phyloP scores from a whole-genome alignment of 352 stramenopile species.

The Halophytophthora polymorphica region DNA sequence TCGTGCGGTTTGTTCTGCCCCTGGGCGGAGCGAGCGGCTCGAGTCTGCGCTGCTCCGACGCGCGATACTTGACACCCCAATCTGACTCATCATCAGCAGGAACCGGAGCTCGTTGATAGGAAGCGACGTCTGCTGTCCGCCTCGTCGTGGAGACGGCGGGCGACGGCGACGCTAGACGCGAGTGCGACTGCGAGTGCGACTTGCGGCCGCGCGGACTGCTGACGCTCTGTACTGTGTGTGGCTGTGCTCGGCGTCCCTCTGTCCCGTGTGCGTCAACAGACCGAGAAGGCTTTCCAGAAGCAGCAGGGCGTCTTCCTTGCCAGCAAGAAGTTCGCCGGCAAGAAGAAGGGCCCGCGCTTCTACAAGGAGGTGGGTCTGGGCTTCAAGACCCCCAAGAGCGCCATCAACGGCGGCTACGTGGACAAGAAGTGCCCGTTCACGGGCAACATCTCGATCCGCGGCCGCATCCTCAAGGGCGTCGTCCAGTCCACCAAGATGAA shows the following conservation, averaged over 20 bases:
- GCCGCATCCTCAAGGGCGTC: conserved; percentile 97
- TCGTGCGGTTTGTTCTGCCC: too few relatives aligned
- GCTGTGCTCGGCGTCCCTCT: too few relatives aligned
- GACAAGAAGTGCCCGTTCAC: conserved; percentile 99
- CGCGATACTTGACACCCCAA: conserved; percentile 23
- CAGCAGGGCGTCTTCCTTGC: conserved; percentile 98
- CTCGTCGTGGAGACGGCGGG: too few relatives aligned
- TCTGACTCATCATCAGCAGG: conserved; percentile 46
- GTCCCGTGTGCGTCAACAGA: conserved; percentile 69
- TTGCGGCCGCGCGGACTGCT: too few relatives aligned
- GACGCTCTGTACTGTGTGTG: too few relatives aligned
- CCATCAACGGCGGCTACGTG: conserved; percentile 95
- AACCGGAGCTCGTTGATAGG: conserved; percentile 7
- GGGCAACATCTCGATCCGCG: conserved; percentile 98
- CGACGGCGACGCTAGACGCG: too few relatives aligned
- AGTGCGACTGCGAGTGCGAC: too few relatives aligned
- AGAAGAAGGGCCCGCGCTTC: conserved; percentile 95
- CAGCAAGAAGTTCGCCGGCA: conserved; percentile 93
- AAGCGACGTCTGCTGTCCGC: conserved; percentile 1
- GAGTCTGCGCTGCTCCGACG: conserved; percentile 2
- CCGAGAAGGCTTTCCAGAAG: conserved; percentile 99
- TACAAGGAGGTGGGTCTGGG: conserved; percentile 97
- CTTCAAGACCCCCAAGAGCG: conserved; percentile 98
- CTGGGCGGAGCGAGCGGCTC: too few relatives aligned
- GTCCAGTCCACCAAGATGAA: conserved; percentile 99